phyloP scores from a whole-genome alignment of 2,329 filamentous ascomycete species.

The Penicillium thymicola region DNA sequence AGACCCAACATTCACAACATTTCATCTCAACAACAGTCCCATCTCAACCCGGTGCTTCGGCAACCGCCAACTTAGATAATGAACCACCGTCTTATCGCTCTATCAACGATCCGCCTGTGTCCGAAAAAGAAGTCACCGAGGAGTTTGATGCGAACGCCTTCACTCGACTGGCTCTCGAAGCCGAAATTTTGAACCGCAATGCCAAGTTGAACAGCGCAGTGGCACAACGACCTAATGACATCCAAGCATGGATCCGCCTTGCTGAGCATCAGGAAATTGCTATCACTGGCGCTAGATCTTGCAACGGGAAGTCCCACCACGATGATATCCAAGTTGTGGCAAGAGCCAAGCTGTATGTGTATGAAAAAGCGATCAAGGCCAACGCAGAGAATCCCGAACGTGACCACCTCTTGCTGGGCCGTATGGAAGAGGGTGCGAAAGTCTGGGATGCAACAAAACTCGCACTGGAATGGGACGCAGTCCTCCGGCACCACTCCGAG shows the following conservation, averaged over 20 bases:
- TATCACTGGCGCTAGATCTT: slow-evolving; percentile 46
- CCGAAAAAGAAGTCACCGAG: slow-evolving; percentile 45
- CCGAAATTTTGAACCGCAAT: slow-evolving; percentile 43
- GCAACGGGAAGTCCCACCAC: slow-evolving; percentile 46
- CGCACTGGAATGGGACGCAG: slow-evolving; percentile 62
- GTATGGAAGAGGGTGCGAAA: slow-evolving; percentile 71
- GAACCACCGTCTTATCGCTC: slow-evolving; percentile 57
- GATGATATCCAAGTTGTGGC: slow-evolving; percentile 67
- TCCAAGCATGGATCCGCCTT: slow-evolving; percentile 73
- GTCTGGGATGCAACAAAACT: slow-evolving; percentile 67
- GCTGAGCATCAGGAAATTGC: slow-evolving; percentile 73
- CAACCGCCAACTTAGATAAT: slow-evolving; percentile 38
- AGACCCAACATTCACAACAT: not conserved
- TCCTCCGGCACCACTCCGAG: slow-evolving; percentile 54
- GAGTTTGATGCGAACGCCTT: slow-evolving; percentile 40
- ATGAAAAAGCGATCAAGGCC: slow-evolving; percentile 70
- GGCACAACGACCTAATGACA: slow-evolving; percentile 63
- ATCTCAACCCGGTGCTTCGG: not conserved
- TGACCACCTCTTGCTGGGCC: slow-evolving; percentile 61
- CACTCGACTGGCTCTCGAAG: slow-evolving; percentile 39
- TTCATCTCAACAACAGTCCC: slow-evolving; percentile 1
- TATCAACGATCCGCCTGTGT: slow-evolving; percentile 55
- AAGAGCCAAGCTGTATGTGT: slow-evolving; percentile 75
- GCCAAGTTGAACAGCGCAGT: slow-evolving; percentile 62
- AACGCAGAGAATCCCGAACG: slow-evolving; percentile 48